Evolutionary conservation across 768 basidiomycete species (phyloP), one percentile per base, ranked within the genome.

Genomic region (Mycena leptocephala): DNA sequence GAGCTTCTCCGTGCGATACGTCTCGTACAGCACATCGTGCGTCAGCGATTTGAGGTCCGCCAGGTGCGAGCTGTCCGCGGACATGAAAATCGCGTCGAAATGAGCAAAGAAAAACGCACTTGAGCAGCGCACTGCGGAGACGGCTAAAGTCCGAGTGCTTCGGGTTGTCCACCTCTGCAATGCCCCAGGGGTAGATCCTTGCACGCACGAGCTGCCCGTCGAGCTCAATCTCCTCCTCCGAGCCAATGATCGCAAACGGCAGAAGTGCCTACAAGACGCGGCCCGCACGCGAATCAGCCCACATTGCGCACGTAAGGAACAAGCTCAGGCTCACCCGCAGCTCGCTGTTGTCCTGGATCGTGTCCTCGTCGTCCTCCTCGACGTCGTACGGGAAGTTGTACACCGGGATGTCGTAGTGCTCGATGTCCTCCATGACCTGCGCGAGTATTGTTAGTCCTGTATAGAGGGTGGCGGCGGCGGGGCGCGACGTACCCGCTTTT

Each of bases 351-450:
- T 99, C 98, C 81, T 95, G 93, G 74, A 99, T 96, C 5, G 98
- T 99, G 81, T 99, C 98, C 82, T 99, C 97, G 82, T 99, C 98
- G 82, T 99, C 98, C 85, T 99, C 98, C 85, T 99, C 98, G 9
- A 98, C 94, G 79, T 99, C 98, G 84, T 99, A 99, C 0, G 98
- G 98, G 91, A 99, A 99, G 88, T 99, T 99, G 90, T 99, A 99
- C 48, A 99, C 95, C 6, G 98, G 98, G 80, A 99, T 99, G 78
- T 95, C 94, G 82, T 99, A 99, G 88, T 99, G 92, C 81, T 99
- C 98, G 80, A 99, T 99, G 83, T 99, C 98, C 86, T 99, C 98
- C 98, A 99, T 99, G 81, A 99, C 93, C 97, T 98, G 1, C 41
- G 3, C 71, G n/a, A 68, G 6, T 61, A n/a, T n/a, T n/a, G 43